Conservation (phyloP, 83 land plant species). For the Picea abies region DNA sequence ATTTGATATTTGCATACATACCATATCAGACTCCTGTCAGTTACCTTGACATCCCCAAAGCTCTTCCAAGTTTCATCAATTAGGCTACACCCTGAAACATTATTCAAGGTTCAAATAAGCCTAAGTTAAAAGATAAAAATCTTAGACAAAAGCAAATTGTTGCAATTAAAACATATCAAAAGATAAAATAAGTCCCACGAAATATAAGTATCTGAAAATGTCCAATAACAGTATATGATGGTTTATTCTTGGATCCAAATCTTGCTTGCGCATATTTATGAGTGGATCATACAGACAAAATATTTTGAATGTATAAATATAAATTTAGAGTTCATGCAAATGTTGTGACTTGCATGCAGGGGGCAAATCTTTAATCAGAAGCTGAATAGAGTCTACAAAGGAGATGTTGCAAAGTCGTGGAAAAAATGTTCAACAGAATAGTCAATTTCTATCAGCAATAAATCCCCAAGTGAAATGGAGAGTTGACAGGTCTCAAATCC, state of each 20-base stretch:
- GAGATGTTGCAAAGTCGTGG: background rate
- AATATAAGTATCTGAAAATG: background rate
- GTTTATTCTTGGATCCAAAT: background rate
- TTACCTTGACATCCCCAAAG: conserved; percentile 69
- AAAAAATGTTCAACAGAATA: background rate
- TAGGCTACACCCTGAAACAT: conserved; percentile 66
- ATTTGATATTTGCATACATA: conserved; percentile 21
- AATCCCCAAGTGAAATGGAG: background rate
- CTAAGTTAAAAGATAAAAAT: background rate
- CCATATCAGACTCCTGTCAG: conserved; percentile 92
- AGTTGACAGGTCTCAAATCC: background rate
- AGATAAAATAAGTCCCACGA: background rate
- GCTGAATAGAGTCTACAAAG: background rate
- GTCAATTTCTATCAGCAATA: background rate
- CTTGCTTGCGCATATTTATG: background rate
- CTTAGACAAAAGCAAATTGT: background rate
- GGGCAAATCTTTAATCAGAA: background rate
- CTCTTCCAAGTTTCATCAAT: conserved; percentile 90
- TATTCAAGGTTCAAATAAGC: background rate
- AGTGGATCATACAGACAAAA: background rate
- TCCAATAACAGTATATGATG: background rate
- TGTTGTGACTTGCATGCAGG: background rate
- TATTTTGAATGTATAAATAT: background rate
- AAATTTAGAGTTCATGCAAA: background rate
- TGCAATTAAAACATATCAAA: background rate